Evolutionary conservation across 148 eudicot genomes (phyloP).

Genomic region (Drosera capensis): DNA sequence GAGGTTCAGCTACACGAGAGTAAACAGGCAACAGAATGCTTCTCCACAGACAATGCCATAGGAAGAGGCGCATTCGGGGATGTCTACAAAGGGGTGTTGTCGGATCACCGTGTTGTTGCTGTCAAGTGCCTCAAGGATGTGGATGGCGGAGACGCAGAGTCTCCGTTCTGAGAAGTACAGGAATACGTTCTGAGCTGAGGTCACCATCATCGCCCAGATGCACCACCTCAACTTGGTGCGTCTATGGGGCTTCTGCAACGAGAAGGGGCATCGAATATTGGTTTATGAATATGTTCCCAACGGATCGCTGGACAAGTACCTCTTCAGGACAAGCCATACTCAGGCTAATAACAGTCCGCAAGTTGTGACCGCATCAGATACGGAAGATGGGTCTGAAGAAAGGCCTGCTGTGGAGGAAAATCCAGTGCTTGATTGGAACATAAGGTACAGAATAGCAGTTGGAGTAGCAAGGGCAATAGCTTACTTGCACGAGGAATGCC

Average conservation of each 20-base stretch:
- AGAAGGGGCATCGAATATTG: constrained; percentile 55
- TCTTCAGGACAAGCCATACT: constrained; percentile 19
- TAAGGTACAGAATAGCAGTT: constrained; percentile 64
- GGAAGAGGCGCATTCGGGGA: constrained; percentile 75
- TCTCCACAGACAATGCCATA: constrained; percentile 29
- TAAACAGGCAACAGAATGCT: constrained; percentile 50
- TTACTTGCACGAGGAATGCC: constrained; percentile 70
- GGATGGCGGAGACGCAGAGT: constrained; percentile 52
- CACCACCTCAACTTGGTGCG: constrained; percentile 83
- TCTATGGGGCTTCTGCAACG: constrained; percentile 85
- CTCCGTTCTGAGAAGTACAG: too few relatives aligned
- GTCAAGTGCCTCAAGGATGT: constrained; percentile 56
- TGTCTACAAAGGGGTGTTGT: constrained; percentile 56
- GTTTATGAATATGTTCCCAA: constrained; percentile 78
- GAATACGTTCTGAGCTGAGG: constrained; percentile 93
- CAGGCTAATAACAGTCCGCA: too few relatives aligned
- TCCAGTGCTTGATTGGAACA: constrained; percentile 78
- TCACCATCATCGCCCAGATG: constrained; percentile 82
- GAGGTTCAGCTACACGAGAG: constrained; percentile 40
- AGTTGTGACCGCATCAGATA: constrained; percentile 2
- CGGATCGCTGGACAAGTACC: constrained; percentile 57
- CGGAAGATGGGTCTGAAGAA: constrained; percentile 3
- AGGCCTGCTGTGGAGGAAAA: too few relatives aligned
- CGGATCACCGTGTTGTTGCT: constrained; percentile 56
- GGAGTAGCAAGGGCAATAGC: constrained; percentile 93